Evolutionary conservation across 2,329 filamentous ascomycete genomes (phyloP), one percentile per base, ranked within the genome.

Genomic region (Fusarium lyarnte): DNA sequence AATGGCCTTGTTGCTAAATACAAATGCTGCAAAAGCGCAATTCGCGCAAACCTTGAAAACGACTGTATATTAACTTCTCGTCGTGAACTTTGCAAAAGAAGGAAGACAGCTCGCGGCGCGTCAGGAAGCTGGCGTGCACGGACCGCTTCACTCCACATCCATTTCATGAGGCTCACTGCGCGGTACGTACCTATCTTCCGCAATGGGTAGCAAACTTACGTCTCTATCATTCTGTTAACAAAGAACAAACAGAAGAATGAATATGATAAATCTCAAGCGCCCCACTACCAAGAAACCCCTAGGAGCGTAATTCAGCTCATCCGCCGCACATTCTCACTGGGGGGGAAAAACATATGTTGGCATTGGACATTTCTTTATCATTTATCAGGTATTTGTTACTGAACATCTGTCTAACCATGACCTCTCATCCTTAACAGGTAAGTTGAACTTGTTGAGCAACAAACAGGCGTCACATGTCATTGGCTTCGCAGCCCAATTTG

Each of bases 51-150:
- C 41, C 31, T 43, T 23, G 38, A 59, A 66, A 62, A 60, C 47
- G 59, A 66, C 38, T 42, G 45, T 68, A 52, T 42, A 46, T 42
- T 59, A 35, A 53, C 58, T 60, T 74, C 43, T 74, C 42, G 57
- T 66, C 63, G 67, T 74, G 60, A 51, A 69, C 57, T 61, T 57
- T 72, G 58, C 39, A 57, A 58, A 41, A 41, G 47, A 64, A 58
- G 41, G 46, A 72, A 74, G 52, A 62, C 60, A 74, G 68, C 71
- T 74, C 71, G 72, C 68, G 72, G 71, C 72, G 72, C 72, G 71
- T 74, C 68, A 74, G 52, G 47, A 73, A 74, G 68, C 68, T 63
- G 43, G 45, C 13, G 64, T 66, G 72, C 72, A 74, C 72, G 71
- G 72, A 36, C 71, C 71, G 58, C 51, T 17, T 35, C 13, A 39